phyloP scores from a whole-genome alignment of 495 filamentous ascomycete genomes.

The Aspergillus avenaceus region DNA sequence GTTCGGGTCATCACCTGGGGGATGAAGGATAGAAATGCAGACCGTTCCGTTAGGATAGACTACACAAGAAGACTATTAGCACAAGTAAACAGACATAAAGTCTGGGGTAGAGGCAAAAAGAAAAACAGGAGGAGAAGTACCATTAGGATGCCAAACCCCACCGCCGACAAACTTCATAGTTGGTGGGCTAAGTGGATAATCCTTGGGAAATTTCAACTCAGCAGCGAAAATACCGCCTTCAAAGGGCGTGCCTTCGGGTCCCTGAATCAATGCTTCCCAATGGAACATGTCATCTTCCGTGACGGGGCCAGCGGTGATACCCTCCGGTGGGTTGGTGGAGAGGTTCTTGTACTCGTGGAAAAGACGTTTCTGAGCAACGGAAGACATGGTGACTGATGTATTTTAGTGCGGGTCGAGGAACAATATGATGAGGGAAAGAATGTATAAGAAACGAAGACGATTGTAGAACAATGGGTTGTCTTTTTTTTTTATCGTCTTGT shows the following conservation, averaged over 20 bases:
- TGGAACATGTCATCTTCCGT: constrained; percentile 92
- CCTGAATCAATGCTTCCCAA: constrained; percentile 96
- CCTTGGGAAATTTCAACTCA: constrained; percentile 89
- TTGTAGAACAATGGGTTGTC: background rate
- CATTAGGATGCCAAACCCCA: constrained; percentile 91
- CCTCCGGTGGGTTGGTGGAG: constrained; percentile 79
- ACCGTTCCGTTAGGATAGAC: constrained; percentile 90
- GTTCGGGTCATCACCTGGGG: constrained; percentile 97
- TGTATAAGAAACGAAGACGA: background rate
- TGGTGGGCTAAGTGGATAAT: constrained; percentile 90
- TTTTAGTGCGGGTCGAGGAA: background rate
- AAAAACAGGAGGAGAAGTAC: constrained; percentile 40
- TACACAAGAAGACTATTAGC: constrained; percentile 26
- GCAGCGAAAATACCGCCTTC: constrained; percentile 93
- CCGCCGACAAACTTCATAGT: constrained; percentile 91
- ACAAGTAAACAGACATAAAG: background rate
- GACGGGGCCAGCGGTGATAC: constrained; percentile 91
- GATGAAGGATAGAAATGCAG: constrained; percentile 97
- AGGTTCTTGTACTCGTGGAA: constrained; percentile 94
- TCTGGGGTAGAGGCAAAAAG: no score
- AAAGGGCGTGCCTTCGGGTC: constrained; percentile 92
- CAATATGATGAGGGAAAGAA: background rate
- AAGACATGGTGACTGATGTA: constrained; percentile 23
- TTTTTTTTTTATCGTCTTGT: background rate
- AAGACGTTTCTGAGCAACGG: constrained; percentile 81